These are phyloP conservation scores for Ormosia emarginata DNA, from an alignment of 306 rosid species.

Conservation along the genomic window DNA sequence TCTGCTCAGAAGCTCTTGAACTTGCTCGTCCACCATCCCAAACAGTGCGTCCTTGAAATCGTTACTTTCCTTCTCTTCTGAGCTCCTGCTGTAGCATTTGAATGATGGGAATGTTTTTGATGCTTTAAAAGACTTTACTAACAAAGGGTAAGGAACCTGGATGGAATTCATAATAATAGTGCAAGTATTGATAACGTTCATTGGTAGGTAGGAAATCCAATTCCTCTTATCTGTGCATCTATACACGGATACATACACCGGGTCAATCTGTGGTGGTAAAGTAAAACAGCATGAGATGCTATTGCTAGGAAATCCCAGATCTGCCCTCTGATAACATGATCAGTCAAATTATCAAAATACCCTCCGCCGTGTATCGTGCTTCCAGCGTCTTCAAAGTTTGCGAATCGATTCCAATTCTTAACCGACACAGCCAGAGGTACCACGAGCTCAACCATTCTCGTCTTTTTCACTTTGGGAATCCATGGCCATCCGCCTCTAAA, in stretches of 20 bases:
- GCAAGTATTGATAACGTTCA: background rate
- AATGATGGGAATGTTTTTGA: constrained; percentile 10
- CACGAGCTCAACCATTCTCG: too few species aligned
- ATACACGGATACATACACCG: too few species aligned
- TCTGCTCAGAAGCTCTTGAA: constrained; percentile 52
- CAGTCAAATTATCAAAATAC: background rate
- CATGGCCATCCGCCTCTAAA: too few species aligned
- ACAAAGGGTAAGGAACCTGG: constrained; percentile 30
- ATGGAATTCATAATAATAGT: background rate
- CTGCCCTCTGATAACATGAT: background rate
- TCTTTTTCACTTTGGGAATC: too few species aligned
- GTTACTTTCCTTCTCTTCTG: constrained; percentile 18
- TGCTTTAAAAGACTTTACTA: constrained; percentile 4
- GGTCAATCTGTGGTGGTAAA: background rate
- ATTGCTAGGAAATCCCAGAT: background rate
- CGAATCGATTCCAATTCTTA: too few species aligned
- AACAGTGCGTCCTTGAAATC: constrained; percentile 46
- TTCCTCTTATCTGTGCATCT: background rate
- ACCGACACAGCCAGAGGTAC: too few species aligned
- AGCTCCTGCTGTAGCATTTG: constrained; percentile 32
- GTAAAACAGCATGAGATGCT: background rate
- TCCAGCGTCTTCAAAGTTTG: too few species aligned
- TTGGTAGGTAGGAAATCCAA: background rate
- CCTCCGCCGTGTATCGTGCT: background rate
- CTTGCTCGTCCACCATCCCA: constrained; percentile 51